phyloP scores from a whole-genome alignment of 2,329 filamentous ascomycete genomes.

The Calonectria hawksworthii region DNA sequence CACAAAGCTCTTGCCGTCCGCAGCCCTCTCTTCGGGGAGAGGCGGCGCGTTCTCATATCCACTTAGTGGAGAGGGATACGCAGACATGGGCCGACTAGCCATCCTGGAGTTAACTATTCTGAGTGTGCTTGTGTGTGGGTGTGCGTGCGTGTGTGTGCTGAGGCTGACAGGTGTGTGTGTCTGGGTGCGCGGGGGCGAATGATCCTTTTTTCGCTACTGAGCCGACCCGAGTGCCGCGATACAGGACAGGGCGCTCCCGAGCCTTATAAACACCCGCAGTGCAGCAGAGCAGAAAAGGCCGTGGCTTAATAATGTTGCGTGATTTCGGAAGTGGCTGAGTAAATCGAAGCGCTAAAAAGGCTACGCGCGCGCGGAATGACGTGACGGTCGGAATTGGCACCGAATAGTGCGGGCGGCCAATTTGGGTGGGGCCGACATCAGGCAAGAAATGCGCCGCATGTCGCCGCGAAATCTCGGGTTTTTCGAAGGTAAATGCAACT shows the following conservation, averaged over 20 bases:
- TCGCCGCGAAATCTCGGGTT: not conserved
- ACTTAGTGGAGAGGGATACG: constrained; percentile 63
- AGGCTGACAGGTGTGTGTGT: not conserved
- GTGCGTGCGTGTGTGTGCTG: not conserved
- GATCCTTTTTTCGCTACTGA: not conserved
- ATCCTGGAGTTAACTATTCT: constrained; percentile 27
- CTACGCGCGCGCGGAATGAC: constrained; percentile 5
- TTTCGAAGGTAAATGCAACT: not conserved
- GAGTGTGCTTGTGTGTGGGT: not conserved
- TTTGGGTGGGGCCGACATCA: not conserved
- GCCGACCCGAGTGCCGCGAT: not conserved
- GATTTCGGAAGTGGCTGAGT: constrained; percentile 6
- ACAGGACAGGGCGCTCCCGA: not conserved
- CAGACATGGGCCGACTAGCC: constrained; percentile 37
- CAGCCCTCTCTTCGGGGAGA: constrained; percentile 69
- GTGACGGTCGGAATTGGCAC: constrained; percentile 3
- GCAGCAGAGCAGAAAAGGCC: not conserved
- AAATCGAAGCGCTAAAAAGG: not conserved
- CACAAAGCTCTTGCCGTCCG: constrained; percentile 82
- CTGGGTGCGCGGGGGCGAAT: not conserved
- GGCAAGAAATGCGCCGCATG: not conserved
- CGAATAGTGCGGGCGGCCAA: not conserved
- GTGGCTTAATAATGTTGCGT: constrained; percentile 10
- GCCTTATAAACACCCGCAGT: not conserved
- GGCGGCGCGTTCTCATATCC: constrained; percentile 71